Evolutionary conservation across 225 moss, liverwort and hornwort genomes (phyloP).

Genomic region (Lunularia cruciata): DNA sequence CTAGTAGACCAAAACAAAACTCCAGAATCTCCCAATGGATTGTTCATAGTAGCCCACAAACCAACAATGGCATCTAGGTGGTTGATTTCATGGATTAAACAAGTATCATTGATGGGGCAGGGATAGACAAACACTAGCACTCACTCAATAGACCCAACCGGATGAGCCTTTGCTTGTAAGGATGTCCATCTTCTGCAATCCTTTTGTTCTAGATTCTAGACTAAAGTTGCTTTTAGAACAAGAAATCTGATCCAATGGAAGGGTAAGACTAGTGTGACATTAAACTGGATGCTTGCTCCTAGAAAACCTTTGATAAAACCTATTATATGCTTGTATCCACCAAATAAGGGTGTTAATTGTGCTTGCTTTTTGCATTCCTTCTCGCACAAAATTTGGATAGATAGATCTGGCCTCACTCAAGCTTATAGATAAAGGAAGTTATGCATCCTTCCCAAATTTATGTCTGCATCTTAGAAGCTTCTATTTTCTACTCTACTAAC

Average conservation of each 20-base stretch:
- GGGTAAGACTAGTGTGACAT: not conserved
- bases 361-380: not conserved
- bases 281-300: no score
- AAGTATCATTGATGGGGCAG: not conserved
- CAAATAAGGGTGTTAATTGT: no score
- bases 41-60: not conserved
- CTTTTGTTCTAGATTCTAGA: not conserved
- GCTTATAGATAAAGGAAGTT: not conserved
- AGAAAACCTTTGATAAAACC: not conserved
- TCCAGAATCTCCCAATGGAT: not conserved
- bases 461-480: not conserved
- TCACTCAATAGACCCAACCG: not conserved
- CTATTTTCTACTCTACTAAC: not conserved
- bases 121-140: not conserved
- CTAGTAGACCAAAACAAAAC: conserved; percentile 3
- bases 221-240: not conserved
- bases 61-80: no score
- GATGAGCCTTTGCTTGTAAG: not conserved
- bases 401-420: conserved; percentile 4
- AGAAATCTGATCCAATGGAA: not conserved
- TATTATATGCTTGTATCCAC: not conserved
- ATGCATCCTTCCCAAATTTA: not conserved
- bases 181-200: not conserved
- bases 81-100: not conserved
- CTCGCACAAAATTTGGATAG: no score